phyloP scores from a whole-genome alignment of 495 filamentous ascomycete species.

The Beverwykella pulmonaria region DNA sequence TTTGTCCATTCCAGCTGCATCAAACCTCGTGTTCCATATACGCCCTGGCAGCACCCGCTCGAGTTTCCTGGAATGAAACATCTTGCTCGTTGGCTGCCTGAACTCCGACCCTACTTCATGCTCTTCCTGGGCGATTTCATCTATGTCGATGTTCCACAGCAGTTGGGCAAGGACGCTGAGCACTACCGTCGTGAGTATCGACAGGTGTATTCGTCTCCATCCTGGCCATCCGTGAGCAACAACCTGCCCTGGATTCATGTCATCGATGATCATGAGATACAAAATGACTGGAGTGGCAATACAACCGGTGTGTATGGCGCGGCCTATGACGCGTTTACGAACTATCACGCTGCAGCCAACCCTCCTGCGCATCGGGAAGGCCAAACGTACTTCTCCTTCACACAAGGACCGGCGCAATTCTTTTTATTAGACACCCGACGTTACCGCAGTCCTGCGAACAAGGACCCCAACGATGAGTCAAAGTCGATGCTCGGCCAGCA shows the following conservation, averaged over 20 bases:
- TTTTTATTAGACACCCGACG: conserved; percentile 92
- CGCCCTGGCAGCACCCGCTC: conserved; percentile 75
- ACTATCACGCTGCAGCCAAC: conserved; percentile 84
- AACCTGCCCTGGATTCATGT: conserved; percentile 95
- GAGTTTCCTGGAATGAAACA: conserved; percentile 76
- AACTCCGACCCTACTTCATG: conserved; percentile 80
- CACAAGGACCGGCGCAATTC: conserved; percentile 86
- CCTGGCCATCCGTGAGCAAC: conserved; percentile 69
- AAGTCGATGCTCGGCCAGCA: conserved; percentile 85
- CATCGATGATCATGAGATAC: conserved; percentile 93
- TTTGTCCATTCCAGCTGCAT: conserved; percentile 92
- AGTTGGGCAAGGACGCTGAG: conserved; percentile 68
- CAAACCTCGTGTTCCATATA: conserved; percentile 88
- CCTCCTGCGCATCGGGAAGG: conserved; percentile 65
- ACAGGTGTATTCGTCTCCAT: conserved; percentile 88
- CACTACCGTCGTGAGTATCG: conserved; percentile 90
- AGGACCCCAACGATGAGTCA: conserved; percentile 42
- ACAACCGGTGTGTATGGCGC: conserved; percentile 70
- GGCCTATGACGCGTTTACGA: conserved; percentile 81
- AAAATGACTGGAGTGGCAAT: conserved; percentile 83
- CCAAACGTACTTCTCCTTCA: conserved; percentile 83
- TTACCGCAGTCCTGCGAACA: conserved; percentile 69
- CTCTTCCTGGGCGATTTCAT: conserved; percentile 99
- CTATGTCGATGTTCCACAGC: conserved; percentile 87
- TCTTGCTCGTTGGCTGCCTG: conserved; percentile 63